phyloP scores from a whole-genome alignment of 345 rosid genomes.

The Eucalyptus sideroxylon region DNA sequence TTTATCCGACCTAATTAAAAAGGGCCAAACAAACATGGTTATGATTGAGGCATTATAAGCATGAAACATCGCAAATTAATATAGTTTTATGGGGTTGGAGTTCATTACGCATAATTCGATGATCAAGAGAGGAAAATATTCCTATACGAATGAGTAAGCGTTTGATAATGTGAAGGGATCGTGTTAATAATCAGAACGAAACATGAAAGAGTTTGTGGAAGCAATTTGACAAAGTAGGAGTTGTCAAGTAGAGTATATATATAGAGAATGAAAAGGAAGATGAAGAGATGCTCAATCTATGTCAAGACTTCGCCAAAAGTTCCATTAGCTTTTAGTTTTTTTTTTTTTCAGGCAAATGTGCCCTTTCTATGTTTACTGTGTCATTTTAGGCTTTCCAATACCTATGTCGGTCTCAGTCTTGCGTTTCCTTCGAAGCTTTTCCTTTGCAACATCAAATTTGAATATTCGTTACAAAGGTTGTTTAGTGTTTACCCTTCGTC shows the following conservation, averaged over 20 bases:
- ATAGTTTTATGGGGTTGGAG: background rate
- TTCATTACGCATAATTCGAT: rapidly evolving
- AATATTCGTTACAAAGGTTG: background rate
- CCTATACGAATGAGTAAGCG: rapidly evolving
- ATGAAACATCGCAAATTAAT: rapidly evolving
- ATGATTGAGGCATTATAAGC: background rate
- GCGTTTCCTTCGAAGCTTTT: background rate
- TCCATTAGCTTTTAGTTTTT: background rate
- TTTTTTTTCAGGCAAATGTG: too few species aligned
- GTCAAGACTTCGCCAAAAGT: background rate
- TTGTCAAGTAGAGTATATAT: too few species aligned
- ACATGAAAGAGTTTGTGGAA: too few species aligned
- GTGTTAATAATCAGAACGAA: rapidly evolving
- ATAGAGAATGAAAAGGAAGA: too few species aligned
- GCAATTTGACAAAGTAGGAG: too few species aligned
- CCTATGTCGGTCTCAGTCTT: background rate
- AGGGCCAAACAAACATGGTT: background rate
- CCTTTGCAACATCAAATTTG: background rate
- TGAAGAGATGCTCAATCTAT: background rate
- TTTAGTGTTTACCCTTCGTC: background rate
- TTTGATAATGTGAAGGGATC: rapidly evolving
- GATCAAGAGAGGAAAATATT: rapidly evolving
- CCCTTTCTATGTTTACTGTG: too few species aligned
- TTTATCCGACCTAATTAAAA: background rate
- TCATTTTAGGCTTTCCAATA: background rate